Base-by-base conservation (phyloP, 805 yeast genomes). In the Kuraishia ogatae region DNA sequence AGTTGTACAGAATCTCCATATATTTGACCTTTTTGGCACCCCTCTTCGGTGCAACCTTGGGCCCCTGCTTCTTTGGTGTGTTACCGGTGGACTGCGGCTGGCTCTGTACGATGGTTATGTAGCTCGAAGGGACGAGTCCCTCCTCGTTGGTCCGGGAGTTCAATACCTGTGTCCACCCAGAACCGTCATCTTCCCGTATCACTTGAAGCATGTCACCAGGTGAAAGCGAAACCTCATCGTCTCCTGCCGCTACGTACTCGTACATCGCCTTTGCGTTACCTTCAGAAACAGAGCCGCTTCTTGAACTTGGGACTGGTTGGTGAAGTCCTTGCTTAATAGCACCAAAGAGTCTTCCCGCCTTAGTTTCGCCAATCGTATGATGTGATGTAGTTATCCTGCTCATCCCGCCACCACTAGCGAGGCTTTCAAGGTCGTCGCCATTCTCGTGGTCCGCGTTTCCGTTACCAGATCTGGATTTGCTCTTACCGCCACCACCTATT, bases 71-170 rank as follows among this genome's bases (percentile, higher is more conserved):
- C 61, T 76, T 56, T 57, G 57, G 48, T 23, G 58, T 10, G 52
- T 48, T 17, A 50, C 50, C 19, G 57, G 56, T 51, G 53, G 64
- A 50, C 50, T 59, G 46, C 52, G 56, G 54, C 39, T 58, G 56
- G 51, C 52, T 28, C 3, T 54, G 51, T 28, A 65, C 58, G 1
- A 84, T 66, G 58, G 84, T 83, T 6, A 92, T 68, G 65, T 93
- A 93, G 0, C 87, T 71, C 0, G 96, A 83, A 1, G 99, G 99
- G 2, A 92, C 97, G 47, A 92, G 74, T 0, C 99, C 99, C 48
- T 71, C 72, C 10, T 68, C 67, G 4, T 79, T 78, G 22, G 67
- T 64, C 43, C 43, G 7, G 1, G 72, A 59, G n/a, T 75, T 73
- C n/a, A 61, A 61, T 10, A 91, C 82, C 60, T 73, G 70, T 1